Evolutionary conservation across 768 basidiomycete genomes (phyloP), one percentile per base, ranked within the genome.

Genomic region (Dacryopinax primogenitus): DNA sequence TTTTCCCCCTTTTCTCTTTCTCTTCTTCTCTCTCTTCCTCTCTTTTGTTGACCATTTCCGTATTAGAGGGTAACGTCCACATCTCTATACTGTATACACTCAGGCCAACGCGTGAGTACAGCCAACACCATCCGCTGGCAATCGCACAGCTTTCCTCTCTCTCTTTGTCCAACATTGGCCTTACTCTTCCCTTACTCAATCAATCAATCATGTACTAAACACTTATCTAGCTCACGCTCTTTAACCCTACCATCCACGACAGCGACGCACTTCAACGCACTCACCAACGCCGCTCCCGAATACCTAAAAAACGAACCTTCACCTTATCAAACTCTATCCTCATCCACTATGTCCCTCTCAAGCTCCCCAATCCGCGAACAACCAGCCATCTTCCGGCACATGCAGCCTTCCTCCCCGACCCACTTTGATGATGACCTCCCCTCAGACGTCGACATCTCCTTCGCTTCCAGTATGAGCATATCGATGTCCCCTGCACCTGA

Each of bases 401-500:
- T 58, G 51, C 51, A 58, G 26, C 51, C 51, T 30, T 58, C 51
- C 30, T 58, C 51, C 26, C 51, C 51, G 3, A 58, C 51, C 9
- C 51, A 67, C 21, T 47, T 66, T 6, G 58, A 44, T 26, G 67
- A 67, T 11, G 67, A 66, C 47, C 16, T 62, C 32, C 65, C 44
- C 26, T 41, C 47, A 6, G 88, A 71, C 35, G 81, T 90, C 61
- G 90, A 92, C 72, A 76, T 84, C 37, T 90, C 89, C 32, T 92
- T 92, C 71, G 87, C 87, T 6, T 90, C 88, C 33, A 88, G 82
- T 67, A 85, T 91, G 73, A 92, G 90, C 6, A 76, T 92, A 80
- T 87, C 71, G 88, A 88, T 30, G 87, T 89, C 34, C 79, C 84
- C 28, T 37, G n/a, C 26, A 66, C 69, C 13, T 62, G 64, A 32